Evolutionary conservation across 169 alveolate genomes (phyloP), one percentile per base, ranked within the genome.

Genomic region (Babesia gibsoni): DNA sequence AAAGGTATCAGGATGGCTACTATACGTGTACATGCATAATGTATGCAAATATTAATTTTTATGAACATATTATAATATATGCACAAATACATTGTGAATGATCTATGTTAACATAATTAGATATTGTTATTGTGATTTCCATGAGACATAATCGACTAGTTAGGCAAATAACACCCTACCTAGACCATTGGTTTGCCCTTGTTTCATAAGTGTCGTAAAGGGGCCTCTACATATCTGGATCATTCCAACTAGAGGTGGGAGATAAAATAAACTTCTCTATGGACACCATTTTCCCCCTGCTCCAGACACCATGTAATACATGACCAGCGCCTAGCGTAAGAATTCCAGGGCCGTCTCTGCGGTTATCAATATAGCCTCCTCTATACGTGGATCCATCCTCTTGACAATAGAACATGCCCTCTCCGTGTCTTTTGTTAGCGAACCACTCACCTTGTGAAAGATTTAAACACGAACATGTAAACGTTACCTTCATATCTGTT

Each of bases 361-460:
- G 85, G 25, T 95, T 97, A 30, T 80, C 75, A 4, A 84, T 91
- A 69, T 88, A 95, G 65, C 89, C 93, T 8, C 98, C 98, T 46
- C 92, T 93, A 75, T 94, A 92, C 30, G 89, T 84, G 46, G 86
- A 75, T 4, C 91, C 90, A 63, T 92, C 98, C 78, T 91, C 95
- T n/a, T 94, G 92, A 48, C 98, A 94, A 43, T 83, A 84, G 67
- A 94, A 94, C 33, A 83, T 67, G 6, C 95, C 96, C 32, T 52
- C 84, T n/a, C 96, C 97, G 50, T 91, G 95, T 23, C 96, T 81
- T 57, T 92, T 90, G 86, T 95, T 97, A 70, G 89, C 92, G 12
- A 83, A 79, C 98, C 98, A 95, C 46, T 94, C 95, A 7, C 98
- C 98, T 73, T 32, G 3, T 4, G 14, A 23, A 12, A 32, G 16